These are phyloP conservation scores for Cryptococcus jaspeensis DNA, from an alignment of 1,284 basidiomycete genomes.

Conservation along the genomic window DNA sequence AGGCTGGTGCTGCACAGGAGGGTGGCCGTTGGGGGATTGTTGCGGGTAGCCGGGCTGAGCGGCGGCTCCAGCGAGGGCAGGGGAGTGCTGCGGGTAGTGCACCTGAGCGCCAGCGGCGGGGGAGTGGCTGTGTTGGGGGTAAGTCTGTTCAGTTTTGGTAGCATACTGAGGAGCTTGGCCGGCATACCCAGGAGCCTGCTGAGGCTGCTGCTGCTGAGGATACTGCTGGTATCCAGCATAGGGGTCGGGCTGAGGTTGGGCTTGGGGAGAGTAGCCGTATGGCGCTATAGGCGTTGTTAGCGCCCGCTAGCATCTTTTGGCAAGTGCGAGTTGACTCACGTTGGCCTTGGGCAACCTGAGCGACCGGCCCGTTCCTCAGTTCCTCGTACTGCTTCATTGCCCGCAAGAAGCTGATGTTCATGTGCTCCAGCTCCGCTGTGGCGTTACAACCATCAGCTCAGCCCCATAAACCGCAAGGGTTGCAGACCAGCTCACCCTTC, in stretches of 20 bases:
- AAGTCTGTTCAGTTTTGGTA: slow-evolving; percentile 8
- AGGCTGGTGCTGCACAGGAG: slow-evolving; percentile 2
- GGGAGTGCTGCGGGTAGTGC: slow-evolving; percentile 15
- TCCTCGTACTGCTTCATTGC: slow-evolving; percentile 51
- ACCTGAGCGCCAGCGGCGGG: slow-evolving; percentile 2
- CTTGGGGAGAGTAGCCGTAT: slow-evolving; percentile 27
- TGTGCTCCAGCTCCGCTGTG: slow-evolving; percentile 52
- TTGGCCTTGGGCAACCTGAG: slow-evolving; percentile 24
- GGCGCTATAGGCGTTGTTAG: slow-evolving; percentile 4
- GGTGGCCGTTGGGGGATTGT: slow-evolving; percentile 21
- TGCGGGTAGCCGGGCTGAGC: slow-evolving; percentile 24
- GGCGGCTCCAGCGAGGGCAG: slow-evolving; percentile 9
- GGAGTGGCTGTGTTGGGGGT: slow-evolving; percentile 4
- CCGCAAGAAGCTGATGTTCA: slow-evolving; percentile 50
- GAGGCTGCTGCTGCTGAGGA: slow-evolving; percentile 21
- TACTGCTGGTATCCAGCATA: slow-evolving; percentile 14
- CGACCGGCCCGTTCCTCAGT: slow-evolving; percentile 34
- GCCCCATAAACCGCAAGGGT: not conserved
- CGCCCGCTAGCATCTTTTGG: too few relatives aligned
- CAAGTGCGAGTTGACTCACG: not conserved
- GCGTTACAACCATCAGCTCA: not conserved
- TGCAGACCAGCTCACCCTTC: slow-evolving; percentile 64
- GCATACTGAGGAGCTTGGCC: slow-evolving; percentile 21
- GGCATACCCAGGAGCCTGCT: slow-evolving; percentile 18
- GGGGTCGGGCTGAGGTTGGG: slow-evolving; percentile 14